These are phyloP conservation scores for Leccinum pachyderme DNA, from an alignment of 1,284 basidiomycete species.

Conservation along the genomic window DNA sequence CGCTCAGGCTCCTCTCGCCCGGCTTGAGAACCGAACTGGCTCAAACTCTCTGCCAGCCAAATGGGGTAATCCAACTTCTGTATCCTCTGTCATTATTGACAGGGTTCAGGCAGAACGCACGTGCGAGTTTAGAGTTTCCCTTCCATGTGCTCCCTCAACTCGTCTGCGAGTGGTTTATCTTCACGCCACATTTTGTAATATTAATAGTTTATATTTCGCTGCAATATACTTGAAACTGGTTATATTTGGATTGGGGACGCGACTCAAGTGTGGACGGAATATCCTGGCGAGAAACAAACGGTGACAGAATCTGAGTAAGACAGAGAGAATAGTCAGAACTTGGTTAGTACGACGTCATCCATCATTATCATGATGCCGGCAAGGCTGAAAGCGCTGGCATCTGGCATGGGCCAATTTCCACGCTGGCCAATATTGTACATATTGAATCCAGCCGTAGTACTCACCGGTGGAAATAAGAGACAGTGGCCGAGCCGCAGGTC, in stretches of 20 bases:
- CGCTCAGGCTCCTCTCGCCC: not conserved
- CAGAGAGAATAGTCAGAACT: not conserved
- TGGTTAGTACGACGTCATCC: not conserved
- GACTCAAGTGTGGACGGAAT: not conserved
- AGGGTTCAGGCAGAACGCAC: not conserved
- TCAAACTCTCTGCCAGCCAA: not conserved
- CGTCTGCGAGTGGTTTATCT: not conserved
- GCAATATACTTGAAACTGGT: not conserved
- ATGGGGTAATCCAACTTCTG: not conserved
- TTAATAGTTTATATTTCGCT: not conserved
- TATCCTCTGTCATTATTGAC: not conserved
- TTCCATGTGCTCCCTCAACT: not conserved
- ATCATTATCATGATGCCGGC: not conserved
- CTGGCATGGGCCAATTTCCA: not conserved
- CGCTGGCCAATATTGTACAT: not conserved
- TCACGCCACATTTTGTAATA: not conserved
- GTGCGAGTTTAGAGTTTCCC: not conserved
- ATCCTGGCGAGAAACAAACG: not conserved
- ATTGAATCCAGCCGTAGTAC: not conserved
- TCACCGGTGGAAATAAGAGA: not conserved
- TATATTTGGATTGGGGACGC: not conserved
- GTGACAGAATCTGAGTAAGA: not conserved
- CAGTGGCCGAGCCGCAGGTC: not conserved
- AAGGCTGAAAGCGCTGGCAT: not conserved
- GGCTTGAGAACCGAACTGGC: not conserved